Percentiles rank a stretch among this genome's conserved stretches.
Evolutionary conservation across 1,139 yeast genomes (phyloP).

Genomic region (Nakaseomyces uthaithaninus): DNA sequence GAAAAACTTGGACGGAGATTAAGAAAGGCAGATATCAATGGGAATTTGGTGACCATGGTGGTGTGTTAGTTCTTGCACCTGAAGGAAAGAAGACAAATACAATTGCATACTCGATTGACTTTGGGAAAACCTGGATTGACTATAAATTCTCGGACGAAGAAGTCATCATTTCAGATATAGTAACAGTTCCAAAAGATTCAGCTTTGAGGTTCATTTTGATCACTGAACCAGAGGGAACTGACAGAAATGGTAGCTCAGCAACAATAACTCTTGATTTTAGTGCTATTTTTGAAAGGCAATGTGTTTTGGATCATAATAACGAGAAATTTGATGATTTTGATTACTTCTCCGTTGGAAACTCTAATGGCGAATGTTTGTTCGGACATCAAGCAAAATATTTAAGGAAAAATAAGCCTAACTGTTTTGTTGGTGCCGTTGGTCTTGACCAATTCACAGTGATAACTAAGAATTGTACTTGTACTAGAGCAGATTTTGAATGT

Average conservation of each 20-base stretch:
- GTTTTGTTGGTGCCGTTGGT: slow-evolving; percentile 74
- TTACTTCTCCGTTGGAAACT: slow-evolving; percentile 73
- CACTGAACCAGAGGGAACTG: slow-evolving; percentile 31
- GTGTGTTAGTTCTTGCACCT: slow-evolving; percentile 65
- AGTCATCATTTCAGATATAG: slow-evolving; percentile 58
- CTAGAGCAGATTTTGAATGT: slow-evolving; percentile 87
- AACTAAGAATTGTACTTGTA: slow-evolving; percentile 68
- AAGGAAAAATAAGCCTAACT: slow-evolving; percentile 62
- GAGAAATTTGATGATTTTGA: slow-evolving; percentile 67
- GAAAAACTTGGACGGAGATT: slow-evolving; percentile 78
- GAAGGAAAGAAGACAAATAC: slow-evolving; percentile 50
- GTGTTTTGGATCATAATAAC: slow-evolving; percentile 55
- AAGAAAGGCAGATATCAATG: slow-evolving; percentile 71
- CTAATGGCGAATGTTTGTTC: slow-evolving; percentile 64
- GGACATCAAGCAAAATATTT: slow-evolving; percentile 80
- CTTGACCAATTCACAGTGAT: slow-evolving; percentile 52
- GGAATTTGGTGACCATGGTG: slow-evolving; percentile 96
- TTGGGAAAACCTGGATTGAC: slow-evolving; percentile 70
- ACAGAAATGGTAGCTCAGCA: slow-evolving; percentile 36
- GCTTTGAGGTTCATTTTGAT: slow-evolving; percentile 63
- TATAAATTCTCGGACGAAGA: slow-evolving; percentile 53
- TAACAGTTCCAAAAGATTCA: slow-evolving; percentile 87
- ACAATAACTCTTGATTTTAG: slow-evolving; percentile 65
- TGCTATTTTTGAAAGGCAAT: slow-evolving; percentile 55
- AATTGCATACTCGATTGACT: slow-evolving; percentile 62